Conservation (phyloP, 2,329 filamentous ascomycete genomes). For the Aspergillus ustus region DNA sequence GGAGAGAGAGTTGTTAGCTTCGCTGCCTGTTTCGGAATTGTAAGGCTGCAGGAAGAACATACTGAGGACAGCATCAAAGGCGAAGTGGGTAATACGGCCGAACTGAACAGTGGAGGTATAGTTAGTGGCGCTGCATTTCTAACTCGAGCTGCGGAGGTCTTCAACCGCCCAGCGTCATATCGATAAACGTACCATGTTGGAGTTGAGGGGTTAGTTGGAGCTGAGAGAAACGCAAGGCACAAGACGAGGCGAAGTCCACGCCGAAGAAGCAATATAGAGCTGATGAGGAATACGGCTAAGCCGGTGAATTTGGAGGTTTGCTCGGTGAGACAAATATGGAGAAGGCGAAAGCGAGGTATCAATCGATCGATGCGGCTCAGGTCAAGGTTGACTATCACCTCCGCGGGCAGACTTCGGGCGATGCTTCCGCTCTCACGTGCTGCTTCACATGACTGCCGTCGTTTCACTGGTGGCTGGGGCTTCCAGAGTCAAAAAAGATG, state of each 20-base stretch:
- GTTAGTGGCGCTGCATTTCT: constrained; percentile 4
- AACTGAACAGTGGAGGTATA: constrained; percentile 62
- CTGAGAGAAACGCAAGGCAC: not conserved
- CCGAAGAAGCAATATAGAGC: constrained; percentile 9
- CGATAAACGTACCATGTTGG: constrained; percentile 17
- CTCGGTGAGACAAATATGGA: constrained; percentile 11
- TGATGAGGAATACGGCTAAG: not conserved
- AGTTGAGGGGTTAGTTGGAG: not conserved
- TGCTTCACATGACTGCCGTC: constrained; percentile 11
- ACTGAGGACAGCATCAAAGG: constrained; percentile 93
- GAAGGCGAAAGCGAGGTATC: not conserved
- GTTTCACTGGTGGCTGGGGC: constrained; percentile 6
- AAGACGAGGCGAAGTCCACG: not conserved
- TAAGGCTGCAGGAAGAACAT: constrained; percentile 45
- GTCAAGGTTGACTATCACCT: not conserved
- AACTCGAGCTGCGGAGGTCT: not conserved
- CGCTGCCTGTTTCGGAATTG: not conserved
- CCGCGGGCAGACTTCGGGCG: not conserved
- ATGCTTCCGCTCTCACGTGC: constrained; percentile 15
- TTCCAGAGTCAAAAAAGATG: not conserved
- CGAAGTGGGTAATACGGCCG: constrained; percentile 90
- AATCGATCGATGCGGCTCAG: not conserved
- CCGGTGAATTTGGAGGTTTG: not conserved
- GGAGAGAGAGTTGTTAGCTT: constrained; percentile 2
- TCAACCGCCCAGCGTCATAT: not conserved